A percentile compares a stretch with the other conserved stretches of the same genome.
phyloP scores from a whole-genome alignment of 495 filamentous ascomycete species.

The Tetracladium marchalianum region DNA sequence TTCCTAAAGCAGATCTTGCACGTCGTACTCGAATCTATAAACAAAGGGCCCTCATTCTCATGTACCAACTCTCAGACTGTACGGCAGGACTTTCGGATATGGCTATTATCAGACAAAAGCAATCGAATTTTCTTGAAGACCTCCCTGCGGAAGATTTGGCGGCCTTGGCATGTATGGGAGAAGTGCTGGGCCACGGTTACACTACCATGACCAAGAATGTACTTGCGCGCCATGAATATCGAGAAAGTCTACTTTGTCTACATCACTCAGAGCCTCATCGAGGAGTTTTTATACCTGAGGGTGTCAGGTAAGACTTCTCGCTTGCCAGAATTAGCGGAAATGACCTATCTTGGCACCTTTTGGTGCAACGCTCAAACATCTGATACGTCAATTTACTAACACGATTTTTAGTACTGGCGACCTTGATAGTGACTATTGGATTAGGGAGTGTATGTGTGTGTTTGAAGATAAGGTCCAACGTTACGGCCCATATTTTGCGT shows the following conservation, averaged over 20 bases:
- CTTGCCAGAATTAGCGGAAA: no score
- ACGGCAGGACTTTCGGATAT: neutral
- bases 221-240: neutral
- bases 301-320: no score
- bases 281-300: no score
- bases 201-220: conserved; percentile 5
- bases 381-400: no score
- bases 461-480: conserved; percentile 13
- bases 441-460: conserved; percentile 16
- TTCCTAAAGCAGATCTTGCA: conserved; percentile 3
- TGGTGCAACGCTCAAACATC: no score
- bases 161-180: conserved; percentile 11
- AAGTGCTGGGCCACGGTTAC: conserved; percentile 13
- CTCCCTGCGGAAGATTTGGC: conserved; percentile 4
- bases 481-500: conserved; percentile 18
- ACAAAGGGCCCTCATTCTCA: conserved; percentile 3
- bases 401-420: neutral
- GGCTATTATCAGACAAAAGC: conserved; percentile 1
- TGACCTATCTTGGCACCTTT: no score
- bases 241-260: no score
- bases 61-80: conserved; percentile 12
- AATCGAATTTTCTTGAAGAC: conserved; percentile 8
- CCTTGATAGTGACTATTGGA: conserved; percentile 2
- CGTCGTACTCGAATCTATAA: conserved; percentile 3
- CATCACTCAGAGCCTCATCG: no score